Evolutionary conservation across 1,139 yeast genomes (phyloP), one percentile per base, ranked within the genome.

Genomic region (Yamadazyma diospyri): DNA sequence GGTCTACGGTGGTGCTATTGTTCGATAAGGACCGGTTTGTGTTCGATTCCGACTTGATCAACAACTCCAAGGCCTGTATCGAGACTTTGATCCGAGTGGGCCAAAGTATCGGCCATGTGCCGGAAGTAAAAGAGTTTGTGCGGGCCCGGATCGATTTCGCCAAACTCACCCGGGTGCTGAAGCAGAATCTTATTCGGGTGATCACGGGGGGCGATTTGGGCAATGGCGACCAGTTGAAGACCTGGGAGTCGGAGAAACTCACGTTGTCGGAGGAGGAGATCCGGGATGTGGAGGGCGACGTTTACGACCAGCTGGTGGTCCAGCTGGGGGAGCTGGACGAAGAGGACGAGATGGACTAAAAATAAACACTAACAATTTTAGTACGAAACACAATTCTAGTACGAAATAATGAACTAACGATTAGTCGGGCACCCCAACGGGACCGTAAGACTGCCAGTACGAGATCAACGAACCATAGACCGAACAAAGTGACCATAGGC

Each of bases 31-130:
- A 45, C 13, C 43, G 47, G 19, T 62, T 69, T 35, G 50, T 48
- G 25, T 83, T 89, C 54, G 98, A 92, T 56, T 60, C 77, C 1
- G 97, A 92, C 54, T 55, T 92, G 24, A 51, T 73, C 4, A 61
- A 70, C 23, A 92, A 89, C 53, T 84, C 96, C 0, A 59, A 57
- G 17, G 71, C 76, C 14, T 72, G 81, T 13, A 69, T 86, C 16
- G 98, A 92, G 51, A 89, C 97, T 0, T 64, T 89, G 39, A 79
- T 88, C 0, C 63, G 86, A 35, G 95, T 89, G 2, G 98, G 97
- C 1, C 92, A 86, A 80, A 83, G 95, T 29, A 75, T 89, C 24
- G 97, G 97, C 0, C 97, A 89, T 53, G 47, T 72, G 0, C 75
- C 74, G 0, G 71, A 63, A 9, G 59, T 60, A 1, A 50, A 58